Conservation (phyloP, 805 yeast genomes). For the Candida pini region DNA sequence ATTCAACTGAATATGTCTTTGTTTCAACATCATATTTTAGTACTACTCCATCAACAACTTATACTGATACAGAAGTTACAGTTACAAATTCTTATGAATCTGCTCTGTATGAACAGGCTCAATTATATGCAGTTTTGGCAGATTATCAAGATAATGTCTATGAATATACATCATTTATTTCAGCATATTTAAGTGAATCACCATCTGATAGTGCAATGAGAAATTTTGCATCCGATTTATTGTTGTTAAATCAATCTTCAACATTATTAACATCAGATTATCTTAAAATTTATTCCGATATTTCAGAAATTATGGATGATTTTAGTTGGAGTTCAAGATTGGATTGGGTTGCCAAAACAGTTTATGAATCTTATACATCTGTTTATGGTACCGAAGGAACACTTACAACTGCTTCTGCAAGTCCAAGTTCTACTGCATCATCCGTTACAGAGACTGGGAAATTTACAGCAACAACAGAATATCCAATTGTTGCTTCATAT, state of each 20-base stretch:
- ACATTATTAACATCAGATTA: not conserved
- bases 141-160: conserved; percentile 6
- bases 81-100: conserved; percentile 2
- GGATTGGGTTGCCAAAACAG: conserved; percentile 3
- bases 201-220: conserved; percentile 1
- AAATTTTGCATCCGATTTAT: conserved; percentile 1
- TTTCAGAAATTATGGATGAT: not conserved
- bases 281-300: conserved; percentile 1
- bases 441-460: not conserved
- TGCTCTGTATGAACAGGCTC: conserved; percentile 2
- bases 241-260: conserved; percentile 1
- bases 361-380: conserved; percentile 3
- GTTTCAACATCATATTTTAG: not conserved
- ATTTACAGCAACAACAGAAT: not conserved
- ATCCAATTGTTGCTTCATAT: not conserved
- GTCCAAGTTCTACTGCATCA: not conserved
- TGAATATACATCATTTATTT: conserved; percentile 6
- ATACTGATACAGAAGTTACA: conserved; percentile 5
- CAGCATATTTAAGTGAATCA: conserved; percentile 1
- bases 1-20: conserved; percentile 2
- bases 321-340: conserved; percentile 2
- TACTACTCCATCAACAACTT: conserved; percentile 5
- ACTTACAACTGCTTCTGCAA: not conserved
- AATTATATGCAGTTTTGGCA: conserved; percentile 2
- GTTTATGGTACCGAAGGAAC: not conserved